Conservation (phyloP, 176 grass and related monocot species). For the Rhipidocladum racemiflorum region DNA sequence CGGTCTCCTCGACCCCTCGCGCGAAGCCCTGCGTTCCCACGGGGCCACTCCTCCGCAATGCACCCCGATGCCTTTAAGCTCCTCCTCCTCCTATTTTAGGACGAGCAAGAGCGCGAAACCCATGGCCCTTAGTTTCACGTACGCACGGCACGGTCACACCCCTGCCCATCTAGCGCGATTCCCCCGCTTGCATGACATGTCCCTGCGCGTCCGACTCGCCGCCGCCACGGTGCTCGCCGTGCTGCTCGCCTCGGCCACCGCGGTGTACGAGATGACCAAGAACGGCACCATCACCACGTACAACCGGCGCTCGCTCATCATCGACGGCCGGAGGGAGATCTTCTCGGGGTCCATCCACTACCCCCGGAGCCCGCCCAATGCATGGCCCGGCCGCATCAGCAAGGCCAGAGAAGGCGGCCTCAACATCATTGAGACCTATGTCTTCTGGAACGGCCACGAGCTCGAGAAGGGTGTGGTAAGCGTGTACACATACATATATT, state of each 20-base stretch:
- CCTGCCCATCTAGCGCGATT: not conserved
- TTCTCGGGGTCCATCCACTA: conserved; percentile 87
- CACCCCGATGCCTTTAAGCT: not conserved
- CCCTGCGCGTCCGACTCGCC: conserved; percentile 20
- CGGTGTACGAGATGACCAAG: not conserved
- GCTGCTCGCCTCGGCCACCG: not conserved
- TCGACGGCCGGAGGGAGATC: conserved; percentile 67
- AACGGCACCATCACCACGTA: conserved; percentile 40
- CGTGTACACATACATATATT: not conserved
- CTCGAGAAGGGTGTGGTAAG: conserved; percentile 47
- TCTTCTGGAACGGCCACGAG: conserved; percentile 92
- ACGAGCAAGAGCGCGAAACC: not conserved
- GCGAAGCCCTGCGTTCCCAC: conserved; percentile 23
- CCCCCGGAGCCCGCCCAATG: conserved; percentile 60
- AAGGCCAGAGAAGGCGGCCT: conserved; percentile 74
- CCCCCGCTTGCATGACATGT: not conserved
- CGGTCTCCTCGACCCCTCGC: not conserved
- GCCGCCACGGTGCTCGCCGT: conserved; percentile 2
- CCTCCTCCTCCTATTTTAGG: conserved; percentile 35
- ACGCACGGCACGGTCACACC: not conserved
- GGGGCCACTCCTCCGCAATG: conserved; percentile 15
- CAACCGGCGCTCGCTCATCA: conserved; percentile 69
- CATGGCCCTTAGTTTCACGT: conserved; percentile 7
- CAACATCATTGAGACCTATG: conserved; percentile 71
- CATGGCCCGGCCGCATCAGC: conserved; percentile 62